These are phyloP conservation scores for Ustilago hordei DNA, from an alignment of 1,284 basidiomycete genomes.

Conservation along the genomic window DNA sequence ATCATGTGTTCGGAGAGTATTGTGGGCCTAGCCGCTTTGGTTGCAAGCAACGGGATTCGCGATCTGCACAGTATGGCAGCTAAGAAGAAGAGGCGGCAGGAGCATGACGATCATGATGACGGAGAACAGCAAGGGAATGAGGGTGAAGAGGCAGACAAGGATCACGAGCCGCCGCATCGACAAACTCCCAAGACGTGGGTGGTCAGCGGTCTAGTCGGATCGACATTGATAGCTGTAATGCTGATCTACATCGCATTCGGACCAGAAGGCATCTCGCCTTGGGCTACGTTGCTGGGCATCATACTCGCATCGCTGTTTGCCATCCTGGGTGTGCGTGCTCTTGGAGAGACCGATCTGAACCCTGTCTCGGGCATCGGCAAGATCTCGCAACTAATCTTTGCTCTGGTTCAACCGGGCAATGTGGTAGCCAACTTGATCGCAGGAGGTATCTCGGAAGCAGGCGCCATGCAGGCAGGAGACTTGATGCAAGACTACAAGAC, in stretches of 20 bases:
- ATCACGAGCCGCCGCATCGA: conserved; percentile 79
- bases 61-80: conserved; percentile 34
- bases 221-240: conserved; percentile 78
- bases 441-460: conserved; percentile 94
- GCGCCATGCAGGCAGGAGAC: conserved; percentile 95
- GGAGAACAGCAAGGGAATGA: conserved; percentile 45
- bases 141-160: conserved; percentile 75
- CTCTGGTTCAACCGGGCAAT: conserved; percentile 86
- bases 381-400: conserved; percentile 92
- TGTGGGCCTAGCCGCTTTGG: conserved; percentile 70
- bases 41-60: conserved; percentile 34
- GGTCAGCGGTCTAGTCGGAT: conserved; percentile 76
- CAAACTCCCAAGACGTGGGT: conserved; percentile 87
- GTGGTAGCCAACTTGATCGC: conserved; percentile 95
- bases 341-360: conserved; percentile 67
- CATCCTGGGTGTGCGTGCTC: conserved; percentile 75
- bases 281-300: conserved; percentile 89
- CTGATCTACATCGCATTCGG: conserved; percentile 91
- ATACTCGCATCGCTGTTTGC: conserved; percentile 84
- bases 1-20: conserved; percentile 92
- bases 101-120: conserved; percentile 65
- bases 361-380: conserved; percentile 89
- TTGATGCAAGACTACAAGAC: conserved; percentile 99
- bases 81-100: conserved; percentile 26
- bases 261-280: conserved; percentile 87